These are phyloP conservation scores for Chenopodium quinoa DNA, from an alignment of 148 eudicot genomes.

Conservation along the genomic window DNA sequence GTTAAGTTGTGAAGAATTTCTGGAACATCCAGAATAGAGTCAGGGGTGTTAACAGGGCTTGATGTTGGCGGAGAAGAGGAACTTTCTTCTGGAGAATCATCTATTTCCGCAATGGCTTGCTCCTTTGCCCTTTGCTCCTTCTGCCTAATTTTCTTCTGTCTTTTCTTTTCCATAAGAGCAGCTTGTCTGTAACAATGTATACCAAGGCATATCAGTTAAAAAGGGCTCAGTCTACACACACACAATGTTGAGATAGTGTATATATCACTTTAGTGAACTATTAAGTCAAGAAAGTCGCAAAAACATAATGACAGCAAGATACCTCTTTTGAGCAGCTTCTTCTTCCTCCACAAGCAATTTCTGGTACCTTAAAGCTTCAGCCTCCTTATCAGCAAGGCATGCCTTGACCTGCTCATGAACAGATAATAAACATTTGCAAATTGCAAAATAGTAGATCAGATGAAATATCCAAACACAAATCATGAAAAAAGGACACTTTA, in stretches of 20 bases:
- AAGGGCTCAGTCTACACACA: neutral
- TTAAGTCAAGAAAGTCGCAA: constrained; percentile 1
- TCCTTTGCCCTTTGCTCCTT: constrained; percentile 72
- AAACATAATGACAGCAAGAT: constrained; percentile 21
- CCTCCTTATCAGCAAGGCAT: constrained; percentile 93
- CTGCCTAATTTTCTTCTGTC: constrained; percentile 74
- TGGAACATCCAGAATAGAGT: constrained; percentile 34
- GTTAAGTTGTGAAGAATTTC: constrained; percentile 27
- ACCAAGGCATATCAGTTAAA: constrained; percentile 11
- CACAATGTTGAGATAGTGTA: neutral
- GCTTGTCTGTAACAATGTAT: constrained; percentile 51
- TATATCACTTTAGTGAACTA: neutral
- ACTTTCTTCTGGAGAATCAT: constrained; percentile 34
- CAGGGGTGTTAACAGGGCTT: constrained; percentile 35
- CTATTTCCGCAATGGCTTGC: constrained; percentile 39
- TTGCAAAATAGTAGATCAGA: neutral
- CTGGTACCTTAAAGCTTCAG: constrained; percentile 90
- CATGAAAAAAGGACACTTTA: neutral
- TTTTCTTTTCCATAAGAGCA: constrained; percentile 62
- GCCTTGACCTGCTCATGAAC: constrained; percentile 63
- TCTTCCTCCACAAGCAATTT: constrained; percentile 97
- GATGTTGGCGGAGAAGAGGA: constrained; percentile 38
- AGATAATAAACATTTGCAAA: neutral
- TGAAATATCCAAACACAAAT: neutral
- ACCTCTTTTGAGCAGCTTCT: constrained; percentile 98